Evolutionary conservation across 768 basidiomycete genomes (phyloP).

Genomic region (Pleurotus pulmonarius): DNA sequence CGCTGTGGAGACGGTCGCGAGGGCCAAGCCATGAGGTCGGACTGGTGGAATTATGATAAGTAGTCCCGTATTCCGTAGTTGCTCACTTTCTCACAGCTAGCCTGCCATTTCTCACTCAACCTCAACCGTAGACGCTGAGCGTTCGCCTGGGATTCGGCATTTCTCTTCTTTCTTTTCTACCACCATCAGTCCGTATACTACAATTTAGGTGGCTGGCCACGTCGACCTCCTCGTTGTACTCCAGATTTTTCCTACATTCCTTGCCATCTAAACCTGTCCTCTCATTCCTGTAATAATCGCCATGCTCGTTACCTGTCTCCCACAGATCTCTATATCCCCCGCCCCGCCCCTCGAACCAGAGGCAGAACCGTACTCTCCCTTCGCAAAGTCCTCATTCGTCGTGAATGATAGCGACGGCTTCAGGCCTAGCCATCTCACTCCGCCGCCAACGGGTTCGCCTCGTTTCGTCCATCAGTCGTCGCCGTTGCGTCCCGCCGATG

Average conservation of each 20-base stretch:
- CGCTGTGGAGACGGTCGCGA: conserved; percentile 3
- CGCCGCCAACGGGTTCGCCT: conserved; percentile 42
- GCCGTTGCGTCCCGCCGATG: conserved; percentile 43
- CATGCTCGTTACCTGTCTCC: conserved; percentile 41
- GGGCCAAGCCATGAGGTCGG: background rate
- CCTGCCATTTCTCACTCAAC: conserved; percentile 8
- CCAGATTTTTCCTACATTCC: conserved; percentile 7
- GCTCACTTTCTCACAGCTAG: conserved; percentile 15
- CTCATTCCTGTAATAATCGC: conserved; percentile 32
- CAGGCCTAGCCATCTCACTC: conserved; percentile 55
- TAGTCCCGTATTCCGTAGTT: conserved; percentile 7
- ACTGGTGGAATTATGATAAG: background rate
- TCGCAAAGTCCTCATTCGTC: conserved; percentile 30
- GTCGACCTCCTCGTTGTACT: conserved; percentile 19
- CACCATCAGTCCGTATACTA: conserved; percentile 23
- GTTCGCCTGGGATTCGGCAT: conserved; percentile 20
- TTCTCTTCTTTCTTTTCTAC: conserved; percentile 29
- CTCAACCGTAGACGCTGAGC: conserved; percentile 4
- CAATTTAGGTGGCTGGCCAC: conserved; percentile 51
- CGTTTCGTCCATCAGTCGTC: conserved; percentile 42
- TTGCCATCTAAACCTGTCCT: conserved; percentile 13
- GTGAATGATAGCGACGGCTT: conserved; percentile 45
- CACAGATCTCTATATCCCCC: conserved; percentile 67
- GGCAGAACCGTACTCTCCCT: conserved; percentile 62
- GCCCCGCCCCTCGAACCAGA: conserved; percentile 52